phyloP scores from a whole-genome alignment of 2,329 filamentous ascomycete species.

The Beauveria pseudobassiana region DNA sequence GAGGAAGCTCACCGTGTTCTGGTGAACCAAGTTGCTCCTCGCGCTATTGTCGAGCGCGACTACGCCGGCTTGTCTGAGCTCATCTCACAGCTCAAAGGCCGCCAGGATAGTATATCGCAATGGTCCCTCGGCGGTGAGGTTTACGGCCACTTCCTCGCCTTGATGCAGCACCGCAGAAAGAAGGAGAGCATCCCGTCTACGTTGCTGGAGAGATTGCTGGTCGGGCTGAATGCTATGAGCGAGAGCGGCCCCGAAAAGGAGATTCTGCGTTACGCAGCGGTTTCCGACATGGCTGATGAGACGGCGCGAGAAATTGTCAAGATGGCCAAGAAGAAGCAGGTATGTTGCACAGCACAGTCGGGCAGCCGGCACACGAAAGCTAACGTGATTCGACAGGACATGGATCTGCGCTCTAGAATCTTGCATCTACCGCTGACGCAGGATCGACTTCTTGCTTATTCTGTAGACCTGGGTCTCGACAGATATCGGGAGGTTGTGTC shows the following conservation, averaged over 20 bases:
- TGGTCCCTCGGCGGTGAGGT: constrained; percentile 78
- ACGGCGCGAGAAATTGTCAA: constrained; percentile 60
- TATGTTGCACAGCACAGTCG: constrained; percentile 27
- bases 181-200: constrained; percentile 33
- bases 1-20: constrained; percentile 81
- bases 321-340: constrained; percentile 47
- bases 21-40: constrained; percentile 70
- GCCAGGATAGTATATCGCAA: constrained; percentile 53
- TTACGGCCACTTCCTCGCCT: constrained; percentile 56
- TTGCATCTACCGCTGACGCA: constrained; percentile 61
- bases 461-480: constrained; percentile 59
- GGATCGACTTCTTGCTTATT: constrained; percentile 63
- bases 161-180: constrained; percentile 38
- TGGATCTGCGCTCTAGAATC: constrained; percentile 35
- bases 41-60: constrained; percentile 74
- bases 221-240: constrained; percentile 48
- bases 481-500: constrained; percentile 62
- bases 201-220: constrained; percentile 49
- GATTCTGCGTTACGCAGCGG: constrained; percentile 56
- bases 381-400: constrained; percentile 20
- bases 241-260: constrained; percentile 35
- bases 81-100: constrained; percentile 62
- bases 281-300: constrained; percentile 72
- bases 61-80: constrained; percentile 62
- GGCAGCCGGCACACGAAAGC: neutral